Conservation (phyloP, 1,284 basidiomycete species). For the Cryptococcus sp. region DNA sequence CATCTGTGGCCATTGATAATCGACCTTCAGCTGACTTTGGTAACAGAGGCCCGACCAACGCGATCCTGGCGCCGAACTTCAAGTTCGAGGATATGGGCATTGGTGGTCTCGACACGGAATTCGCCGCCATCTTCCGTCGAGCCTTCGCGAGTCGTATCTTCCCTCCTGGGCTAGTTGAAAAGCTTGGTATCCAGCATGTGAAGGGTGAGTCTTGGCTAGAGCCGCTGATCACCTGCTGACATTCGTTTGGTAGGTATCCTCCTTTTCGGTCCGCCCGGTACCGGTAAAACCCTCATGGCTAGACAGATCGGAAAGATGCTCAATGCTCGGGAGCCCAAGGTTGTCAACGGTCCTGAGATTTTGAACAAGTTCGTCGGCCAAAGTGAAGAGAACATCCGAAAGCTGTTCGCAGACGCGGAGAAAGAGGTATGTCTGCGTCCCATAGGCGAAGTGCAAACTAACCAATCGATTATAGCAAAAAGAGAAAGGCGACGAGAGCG, state of each 20-base stretch:
- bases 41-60: conserved; percentile 80
- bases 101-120: conserved; percentile 94
- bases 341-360: conserved; percentile 94
- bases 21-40: not conserved
- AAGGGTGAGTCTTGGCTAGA: conserved; percentile 65
- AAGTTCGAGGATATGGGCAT: conserved; percentile 99
- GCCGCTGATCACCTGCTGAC: not conserved
- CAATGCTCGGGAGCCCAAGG: conserved; percentile 96
- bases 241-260: conserved; percentile 68
- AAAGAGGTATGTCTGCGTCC: conserved; percentile 68
- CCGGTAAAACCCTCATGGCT: conserved; percentile 97
- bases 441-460: conserved; percentile 3
- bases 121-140: conserved; percentile 95
- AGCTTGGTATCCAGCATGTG: conserved; percentile 97
- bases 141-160: conserved; percentile 98
- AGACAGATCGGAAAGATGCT: conserved; percentile 99
- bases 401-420: conserved; percentile 96
- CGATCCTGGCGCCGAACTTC: conserved; percentile 97
- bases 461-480: conserved; percentile 68
- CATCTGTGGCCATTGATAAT: not conserved
- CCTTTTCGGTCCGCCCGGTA: conserved; percentile 94
- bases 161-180: conserved; percentile 93
- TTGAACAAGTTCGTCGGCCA: conserved; percentile 97
- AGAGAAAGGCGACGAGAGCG: conserved; percentile 97
- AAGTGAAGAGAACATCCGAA: conserved; percentile 98